A percentile compares a stretch with the other conserved stretches of the same genome.
phyloP scores from a whole-genome alignment of 176 grass and related monocot species.

The Bonia amplexicaulis region DNA sequence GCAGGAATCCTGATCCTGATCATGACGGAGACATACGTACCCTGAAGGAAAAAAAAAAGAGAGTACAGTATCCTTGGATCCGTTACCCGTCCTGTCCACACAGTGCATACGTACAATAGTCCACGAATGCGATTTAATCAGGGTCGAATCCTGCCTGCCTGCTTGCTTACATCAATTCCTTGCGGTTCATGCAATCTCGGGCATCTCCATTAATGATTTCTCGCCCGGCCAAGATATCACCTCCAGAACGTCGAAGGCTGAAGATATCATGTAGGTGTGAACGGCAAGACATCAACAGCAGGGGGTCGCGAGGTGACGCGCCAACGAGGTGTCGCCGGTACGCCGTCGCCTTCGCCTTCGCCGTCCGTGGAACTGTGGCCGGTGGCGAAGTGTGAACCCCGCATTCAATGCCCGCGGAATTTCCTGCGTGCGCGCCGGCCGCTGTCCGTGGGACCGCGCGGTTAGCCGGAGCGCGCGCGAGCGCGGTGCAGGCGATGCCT shows the following conservation, averaged over 20 bases:
- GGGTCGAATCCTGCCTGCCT: too few relatives aligned
- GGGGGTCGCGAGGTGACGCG: not conserved
- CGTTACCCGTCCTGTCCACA: not conserved
- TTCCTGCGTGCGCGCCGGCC: not conserved
- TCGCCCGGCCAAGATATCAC: not conserved
- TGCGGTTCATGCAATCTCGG: not conserved
- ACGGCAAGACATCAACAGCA: not conserved
- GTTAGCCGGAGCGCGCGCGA: not conserved
- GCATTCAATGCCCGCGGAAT: slow-evolving; percentile 11
- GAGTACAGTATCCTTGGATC: not conserved
- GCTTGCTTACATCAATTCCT: not conserved
- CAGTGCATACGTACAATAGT: not conserved
- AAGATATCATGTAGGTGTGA: not conserved
- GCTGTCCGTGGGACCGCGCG: too few relatives aligned
- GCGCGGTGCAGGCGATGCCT: not conserved
- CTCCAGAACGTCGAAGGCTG: not conserved
- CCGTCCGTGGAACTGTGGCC: not conserved
- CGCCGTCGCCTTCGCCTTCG: slow-evolving; percentile 5
- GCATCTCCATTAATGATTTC: not conserved
- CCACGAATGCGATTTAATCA: not conserved
- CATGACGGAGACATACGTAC: not conserved
- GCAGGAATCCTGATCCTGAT: not conserved
- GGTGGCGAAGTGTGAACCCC: slow-evolving; percentile 23
- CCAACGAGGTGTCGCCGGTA: slow-evolving; percentile 14
- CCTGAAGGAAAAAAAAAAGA: not conserved